Base-by-base conservation (phyloP, 2,329 filamentous ascomycete genomes). In the Blastomyces gilchristii region DNA sequence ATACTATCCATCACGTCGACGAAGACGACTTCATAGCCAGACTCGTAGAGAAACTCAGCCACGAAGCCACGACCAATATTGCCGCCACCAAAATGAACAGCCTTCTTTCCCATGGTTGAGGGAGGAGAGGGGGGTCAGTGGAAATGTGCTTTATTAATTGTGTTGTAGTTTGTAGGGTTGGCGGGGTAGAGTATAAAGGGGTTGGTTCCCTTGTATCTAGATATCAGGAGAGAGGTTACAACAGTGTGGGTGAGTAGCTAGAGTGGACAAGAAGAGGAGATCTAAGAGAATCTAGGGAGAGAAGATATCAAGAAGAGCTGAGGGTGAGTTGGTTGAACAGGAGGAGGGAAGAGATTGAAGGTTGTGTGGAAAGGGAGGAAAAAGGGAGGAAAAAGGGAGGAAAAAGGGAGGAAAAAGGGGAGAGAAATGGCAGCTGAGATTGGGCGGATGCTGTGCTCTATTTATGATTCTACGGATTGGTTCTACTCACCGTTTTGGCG, bases 11-110 rank as follows among this genome's bases (percentile, higher is more conserved):
- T 87, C 68, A 99, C 92, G 81, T 99, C 94, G 70, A 95, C 88
- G 73, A 99, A 97, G 80, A 97, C 83, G 71, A 99, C 93, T 74
- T 97, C 90, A 76, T 92, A 99, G 74, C 90, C 92, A 14, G 92
- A 94, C 77, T 95, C 88, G 82, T 96, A 90, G 50, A 97, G 85
- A 80, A 97, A 94, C 78, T 91, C 91, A 71, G 88, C 90, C 62
- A 94, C 90, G 70, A 94, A 94, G 76, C 90, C 89, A 75, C 88
- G 87, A 76, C 87, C 90, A 73, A 94, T 93, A 77, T 93, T 93
- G 74, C 90, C 90, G 71, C 89, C 89, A 69, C 90, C 90, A 70
- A 94, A 93, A 79, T 93, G 90, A 74, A 93, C 85, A 69, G 89
- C 89, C 75, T 88, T 90, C 75, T 67, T 68, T 67, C 69, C 71